A percentile compares a stretch with the other conserved stretches of the same genome.
These are phyloP conservation scores for Galerina marginata DNA, from an alignment of 768 basidiomycete species.

Conservation along the genomic window DNA sequence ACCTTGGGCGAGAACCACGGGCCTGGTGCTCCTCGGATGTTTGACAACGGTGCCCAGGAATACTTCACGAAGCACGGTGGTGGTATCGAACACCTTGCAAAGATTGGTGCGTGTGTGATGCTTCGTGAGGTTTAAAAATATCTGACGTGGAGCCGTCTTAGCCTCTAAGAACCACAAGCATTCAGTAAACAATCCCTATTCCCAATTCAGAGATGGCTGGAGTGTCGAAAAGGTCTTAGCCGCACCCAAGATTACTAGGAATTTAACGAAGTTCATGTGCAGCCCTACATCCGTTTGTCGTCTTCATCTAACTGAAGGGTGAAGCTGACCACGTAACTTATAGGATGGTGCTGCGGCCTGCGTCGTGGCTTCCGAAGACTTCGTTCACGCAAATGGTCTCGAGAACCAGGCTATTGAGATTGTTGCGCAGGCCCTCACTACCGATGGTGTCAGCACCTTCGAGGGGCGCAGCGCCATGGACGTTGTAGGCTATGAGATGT, in stretches of 20 bases:
- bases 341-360: slow-evolving; percentile 81
- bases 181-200: slow-evolving; percentile 83
- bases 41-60: slow-evolving; percentile 76
- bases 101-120: slow-evolving; percentile 61
- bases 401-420: slow-evolving; percentile 91
- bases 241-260: slow-evolving; percentile 70
- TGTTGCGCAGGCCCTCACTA: slow-evolving; percentile 65
- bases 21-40: slow-evolving; percentile 74
- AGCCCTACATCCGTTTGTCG: slow-evolving; percentile 75
- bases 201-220: slow-evolving; percentile 85
- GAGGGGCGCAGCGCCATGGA: slow-evolving; percentile 78
- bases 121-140: too few species aligned
- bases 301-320: neutral
- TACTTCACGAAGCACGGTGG: slow-evolving; percentile 81
- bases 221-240: slow-evolving; percentile 70
- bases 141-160: slow-evolving; percentile 25
- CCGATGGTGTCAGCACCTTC: slow-evolving; percentile 69
- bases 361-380: slow-evolving; percentile 78
- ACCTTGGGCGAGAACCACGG: slow-evolving; percentile 68
- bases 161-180: slow-evolving; percentile 88
- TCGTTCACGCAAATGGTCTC: slow-evolving; percentile 71
- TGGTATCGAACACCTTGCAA: slow-evolving; percentile 67
- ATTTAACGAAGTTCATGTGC: slow-evolving; percentile 86
- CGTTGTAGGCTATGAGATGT: slow-evolving; percentile 81
- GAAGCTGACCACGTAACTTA: neutral